Percentiles rank a stretch among this genome's conserved stretches.
These are phyloP conservation scores for Xylariaceae sp. DNA, from an alignment of 2,329 filamentous ascomycete species.

Conservation along the genomic window DNA sequence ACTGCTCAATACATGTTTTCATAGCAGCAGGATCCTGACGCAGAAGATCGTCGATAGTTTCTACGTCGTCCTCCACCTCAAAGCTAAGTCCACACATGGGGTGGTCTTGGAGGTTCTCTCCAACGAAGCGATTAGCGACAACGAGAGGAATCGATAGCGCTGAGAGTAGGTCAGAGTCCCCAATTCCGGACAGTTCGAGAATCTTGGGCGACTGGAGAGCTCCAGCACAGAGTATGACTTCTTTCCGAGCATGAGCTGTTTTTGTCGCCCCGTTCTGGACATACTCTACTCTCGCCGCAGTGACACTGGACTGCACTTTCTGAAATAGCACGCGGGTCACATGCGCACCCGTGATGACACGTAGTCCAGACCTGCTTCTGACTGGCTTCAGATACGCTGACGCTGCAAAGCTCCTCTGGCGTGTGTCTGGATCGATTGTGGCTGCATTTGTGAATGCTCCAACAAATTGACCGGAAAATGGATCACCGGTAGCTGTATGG, in stretches of 20 bases:
- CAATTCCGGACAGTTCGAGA: constrained; percentile 37
- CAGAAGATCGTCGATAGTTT: background rate
- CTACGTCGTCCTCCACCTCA: background rate
- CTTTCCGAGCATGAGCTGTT: constrained; percentile 7
- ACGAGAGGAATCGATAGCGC: constrained; percentile 4
- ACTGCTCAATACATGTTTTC: background rate
- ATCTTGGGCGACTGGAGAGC: constrained; percentile 26
- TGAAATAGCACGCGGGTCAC: background rate
- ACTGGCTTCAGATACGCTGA: constrained; percentile 22
- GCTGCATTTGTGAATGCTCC: constrained; percentile 12
- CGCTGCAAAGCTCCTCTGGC: constrained; percentile 24
- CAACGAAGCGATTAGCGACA: constrained; percentile 16
- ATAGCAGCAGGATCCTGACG: background rate
- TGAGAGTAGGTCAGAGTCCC: constrained; percentile 11
- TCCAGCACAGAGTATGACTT: constrained; percentile 19
- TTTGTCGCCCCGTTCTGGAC: background rate
- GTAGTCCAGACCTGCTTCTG: constrained; percentile 21
- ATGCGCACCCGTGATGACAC: constrained; percentile 20
- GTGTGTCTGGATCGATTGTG: constrained; percentile 23
- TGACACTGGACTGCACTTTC: background rate
- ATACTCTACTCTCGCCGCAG: background rate
- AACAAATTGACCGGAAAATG: constrained; percentile 19
- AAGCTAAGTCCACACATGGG: background rate
- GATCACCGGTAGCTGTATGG: constrained; percentile 15
- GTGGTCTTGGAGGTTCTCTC: constrained; percentile 26